These are phyloP conservation scores for Halophytophthora polymorphica DNA, from an alignment of 352 stramenopile genomes.

Conservation along the genomic window DNA sequence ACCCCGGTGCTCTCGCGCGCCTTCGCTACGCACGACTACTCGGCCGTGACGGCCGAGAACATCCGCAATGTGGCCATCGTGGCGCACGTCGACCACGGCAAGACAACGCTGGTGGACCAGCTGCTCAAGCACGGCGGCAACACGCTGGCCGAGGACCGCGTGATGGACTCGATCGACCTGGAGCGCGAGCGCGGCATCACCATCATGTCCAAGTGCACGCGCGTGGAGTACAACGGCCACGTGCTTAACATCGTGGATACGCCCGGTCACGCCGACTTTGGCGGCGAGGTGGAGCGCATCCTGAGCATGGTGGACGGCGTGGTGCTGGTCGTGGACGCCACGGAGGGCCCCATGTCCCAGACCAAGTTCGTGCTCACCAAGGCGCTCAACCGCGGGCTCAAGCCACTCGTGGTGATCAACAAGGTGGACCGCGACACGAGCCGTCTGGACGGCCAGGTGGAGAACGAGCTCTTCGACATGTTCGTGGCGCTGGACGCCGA, in stretches of 20 bases:
- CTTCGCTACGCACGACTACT: slow-evolving; percentile 41
- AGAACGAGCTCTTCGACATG: slow-evolving; percentile 97
- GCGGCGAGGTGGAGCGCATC: slow-evolving; percentile 97
- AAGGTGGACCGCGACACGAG: slow-evolving; percentile 96
- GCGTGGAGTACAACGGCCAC: slow-evolving; percentile 92
- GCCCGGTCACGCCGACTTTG: slow-evolving; percentile 98
- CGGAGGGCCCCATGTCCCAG: slow-evolving; percentile 96
- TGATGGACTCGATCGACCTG: slow-evolving; percentile 98
- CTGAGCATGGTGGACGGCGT: slow-evolving; percentile 97
- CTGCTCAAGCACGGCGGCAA: slow-evolving; percentile 96
- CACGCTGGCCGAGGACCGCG: slow-evolving; percentile 78
- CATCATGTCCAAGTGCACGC: slow-evolving; percentile 98
- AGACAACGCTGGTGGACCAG: slow-evolving; percentile 98
- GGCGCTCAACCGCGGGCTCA: slow-evolving; percentile 90
- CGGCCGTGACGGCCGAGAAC: slow-evolving; percentile 33
- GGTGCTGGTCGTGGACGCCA: slow-evolving; percentile 96
- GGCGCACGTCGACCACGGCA: slow-evolving; percentile 98
- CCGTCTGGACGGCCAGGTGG: slow-evolving; percentile 90
- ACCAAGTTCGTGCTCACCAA: slow-evolving; percentile 99
- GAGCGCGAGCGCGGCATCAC: slow-evolving; percentile 99
- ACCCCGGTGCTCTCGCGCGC: slow-evolving; percentile 27
- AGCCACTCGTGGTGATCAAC: slow-evolving; percentile 97
- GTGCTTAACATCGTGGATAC: slow-evolving; percentile 98
- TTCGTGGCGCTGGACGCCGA: slow-evolving; percentile 93
- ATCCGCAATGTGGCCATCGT: slow-evolving; percentile 91